Evolutionary conservation across 2,329 filamentous ascomycete genomes (phyloP), one percentile per base, ranked within the genome.

Genomic region (Herpotrichia juniperi): DNA sequence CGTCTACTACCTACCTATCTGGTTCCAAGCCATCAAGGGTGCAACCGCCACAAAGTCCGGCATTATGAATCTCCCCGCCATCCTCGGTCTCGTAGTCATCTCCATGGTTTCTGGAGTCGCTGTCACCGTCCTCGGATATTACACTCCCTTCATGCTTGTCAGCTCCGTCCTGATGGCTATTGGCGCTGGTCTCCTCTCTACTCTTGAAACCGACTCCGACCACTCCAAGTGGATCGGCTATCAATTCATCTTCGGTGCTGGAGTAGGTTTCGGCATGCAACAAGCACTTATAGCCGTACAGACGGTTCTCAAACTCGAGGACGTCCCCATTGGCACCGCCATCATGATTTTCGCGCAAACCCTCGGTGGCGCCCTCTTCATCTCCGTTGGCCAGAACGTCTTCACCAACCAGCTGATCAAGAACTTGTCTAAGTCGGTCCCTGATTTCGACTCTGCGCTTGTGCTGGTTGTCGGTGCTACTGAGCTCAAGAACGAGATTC

Each of bases 401-500:
- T 80, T 80, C 69, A 77, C 75, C 39, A 81, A 81, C 66, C 68
- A 74, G 50, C 75, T 81, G 9, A 70, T 80, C 54, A 71, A 72
- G 55, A 76, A 78, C 52, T 61, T 78, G 24, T 46, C 63, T 10
- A 57, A 54, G 12, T 60, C 61, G 1, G 71, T 73, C 1, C 78
- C 79, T 0, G 74, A 72, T 26, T 63, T 82, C 6, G 62, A 79
- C 48, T 69, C 79, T 0, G 54, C 47, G 11, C 54, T 76, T n/a
- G 76, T 83, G 2, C 64, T 79, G 12, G 61, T 60, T 1, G 75
- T 76, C 3, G 83, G 82, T 31, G 82, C 82, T 1, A 91, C 87
- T 0, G 80, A 85, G 42, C 76, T 93, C 19, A 80, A 81, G 53
- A 57, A 66, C 35, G 67, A 76, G 1, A 82, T 90, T 22, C 75